A percentile compares a stretch with the other conserved stretches of the same genome.
These are phyloP conservation scores for Rusavskia elegans DNA, from an alignment of 495 filamentous ascomycete species.

Conservation along the genomic window DNA sequence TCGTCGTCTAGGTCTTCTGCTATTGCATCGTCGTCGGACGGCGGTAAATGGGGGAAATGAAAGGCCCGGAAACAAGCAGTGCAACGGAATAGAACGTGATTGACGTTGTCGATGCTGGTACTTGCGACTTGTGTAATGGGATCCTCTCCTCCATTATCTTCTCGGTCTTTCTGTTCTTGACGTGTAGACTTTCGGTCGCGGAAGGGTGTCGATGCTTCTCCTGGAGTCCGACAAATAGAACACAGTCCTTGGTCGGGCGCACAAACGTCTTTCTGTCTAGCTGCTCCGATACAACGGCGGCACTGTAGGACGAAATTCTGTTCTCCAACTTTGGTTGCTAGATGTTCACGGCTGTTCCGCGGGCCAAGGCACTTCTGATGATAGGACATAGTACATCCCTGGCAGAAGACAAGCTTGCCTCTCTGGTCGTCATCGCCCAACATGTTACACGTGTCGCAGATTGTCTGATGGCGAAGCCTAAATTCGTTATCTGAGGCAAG, in stretches of 20 bases:
- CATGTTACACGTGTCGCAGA: conserved; percentile 56
- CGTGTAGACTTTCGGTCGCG: conserved; percentile 48
- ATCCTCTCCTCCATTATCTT: conserved; percentile 62
- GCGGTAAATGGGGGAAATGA: conserved; percentile 67
- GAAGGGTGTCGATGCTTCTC: conserved; percentile 53
- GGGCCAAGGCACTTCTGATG: conserved; percentile 69
- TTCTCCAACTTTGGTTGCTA: conserved; percentile 77
- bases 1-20: conserved; percentile 22
- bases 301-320: conserved; percentile 82
- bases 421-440: conserved; percentile 35
- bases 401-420: conserved; percentile 62
- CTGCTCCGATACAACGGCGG: conserved; percentile 56
- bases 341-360: conserved; percentile 60
- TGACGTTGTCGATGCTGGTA: conserved; percentile 51
- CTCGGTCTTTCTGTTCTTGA: conserved; percentile 67
- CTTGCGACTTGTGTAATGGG: conserved; percentile 48
- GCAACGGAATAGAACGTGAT: conserved; percentile 75
- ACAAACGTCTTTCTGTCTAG: conserved; percentile 47
- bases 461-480: conserved; percentile 43
- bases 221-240: conserved; percentile 43
- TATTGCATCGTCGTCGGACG: conserved; percentile 21
- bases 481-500: conserved; percentile 43
- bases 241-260: conserved; percentile 59
- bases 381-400: conserved; percentile 73
- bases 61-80: conserved; percentile 56